These are phyloP conservation scores for Chiua virens DNA, from an alignment of 768 basidiomycete species.

Conservation along the genomic window DNA sequence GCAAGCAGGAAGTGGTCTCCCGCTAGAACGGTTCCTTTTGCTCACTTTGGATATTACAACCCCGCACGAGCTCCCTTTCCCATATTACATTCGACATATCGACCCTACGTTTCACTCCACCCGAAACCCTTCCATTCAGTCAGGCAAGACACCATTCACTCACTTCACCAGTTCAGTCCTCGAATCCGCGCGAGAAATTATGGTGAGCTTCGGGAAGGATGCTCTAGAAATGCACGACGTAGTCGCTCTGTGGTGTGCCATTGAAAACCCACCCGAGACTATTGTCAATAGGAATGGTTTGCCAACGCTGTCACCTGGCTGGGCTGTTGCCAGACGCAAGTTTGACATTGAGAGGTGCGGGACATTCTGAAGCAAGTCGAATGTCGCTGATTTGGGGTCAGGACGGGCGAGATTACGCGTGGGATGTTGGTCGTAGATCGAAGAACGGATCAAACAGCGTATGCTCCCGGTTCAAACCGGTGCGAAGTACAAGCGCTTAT, in stretches of 20 bases:
- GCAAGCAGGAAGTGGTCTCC: conserved; percentile 44
- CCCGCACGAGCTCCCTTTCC: conserved; percentile 74
- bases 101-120: conserved; percentile 61
- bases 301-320: conserved; percentile 45
- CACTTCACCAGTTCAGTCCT: conserved; percentile 84
- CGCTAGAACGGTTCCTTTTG: conserved; percentile 65
- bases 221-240: conserved; percentile 91
- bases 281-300: conserved; percentile 24
- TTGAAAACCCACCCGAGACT: conserved; percentile 59
- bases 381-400: conserved; percentile 21
- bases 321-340: conserved; percentile 50
- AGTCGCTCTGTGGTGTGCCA: conserved; percentile 85
- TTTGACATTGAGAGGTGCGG: conserved; percentile 72
- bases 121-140: conserved; percentile 43
- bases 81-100: conserved; percentile 53
- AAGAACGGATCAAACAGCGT: conserved; percentile 62
- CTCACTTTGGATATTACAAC: conserved; percentile 84
- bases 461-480: conserved; percentile 65
- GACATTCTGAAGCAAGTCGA: background rate
- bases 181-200: conserved; percentile 70
- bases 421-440: conserved; percentile 89
- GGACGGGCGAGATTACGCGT: conserved; percentile 75
- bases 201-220: conserved; percentile 80
- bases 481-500: conserved; percentile 58
- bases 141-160: conserved; percentile 55